A percentile compares a stretch with the other conserved stretches of the same genome.
Evolutionary conservation across 2,329 filamentous ascomycete species (phyloP).

Genomic region (Clathrospora elynae): DNA sequence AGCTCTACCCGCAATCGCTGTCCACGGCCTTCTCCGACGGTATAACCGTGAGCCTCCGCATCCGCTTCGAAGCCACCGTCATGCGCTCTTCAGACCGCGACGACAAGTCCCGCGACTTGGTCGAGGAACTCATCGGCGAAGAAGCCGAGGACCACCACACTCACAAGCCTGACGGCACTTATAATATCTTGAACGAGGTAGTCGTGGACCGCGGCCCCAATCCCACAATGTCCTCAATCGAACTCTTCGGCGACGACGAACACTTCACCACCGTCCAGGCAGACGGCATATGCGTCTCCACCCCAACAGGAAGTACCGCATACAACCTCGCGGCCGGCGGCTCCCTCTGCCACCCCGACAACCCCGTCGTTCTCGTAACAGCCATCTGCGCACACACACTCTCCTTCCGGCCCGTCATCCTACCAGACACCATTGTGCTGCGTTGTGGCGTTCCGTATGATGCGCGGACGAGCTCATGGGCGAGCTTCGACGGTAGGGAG

Average conservation of each 20-base stretch:
- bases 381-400: slow-evolving; percentile 94
- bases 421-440: slow-evolving; percentile 94
- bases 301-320: slow-evolving; percentile 90
- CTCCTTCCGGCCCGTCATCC: slow-evolving; percentile 93
- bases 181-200: slow-evolving; percentile 95
- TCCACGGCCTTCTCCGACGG: slow-evolving; percentile 77
- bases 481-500: slow-evolving; percentile 95
- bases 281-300: slow-evolving; percentile 91
- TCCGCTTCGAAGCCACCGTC: slow-evolving; percentile 90
- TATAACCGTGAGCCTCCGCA: slow-evolving; percentile 82
- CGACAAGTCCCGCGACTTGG: slow-evolving; percentile 57
- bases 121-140: slow-evolving; percentile 88
- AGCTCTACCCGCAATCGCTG: slow-evolving; percentile 71
- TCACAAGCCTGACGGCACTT: slow-evolving; percentile 80
- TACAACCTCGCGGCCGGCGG: slow-evolving; percentile 97
- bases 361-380: slow-evolving; percentile 92
- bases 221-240: slow-evolving; percentile 88
- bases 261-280: slow-evolving; percentile 93
- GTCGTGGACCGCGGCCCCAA: slow-evolving; percentile 94
- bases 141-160: slow-evolving; percentile 83
- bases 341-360: slow-evolving; percentile 92
- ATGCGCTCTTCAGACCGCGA: slow-evolving; percentile 72
- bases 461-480: slow-evolving; percentile 87
- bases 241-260: slow-evolving; percentile 92
- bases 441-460: slow-evolving; percentile 94